A percentile compares a stretch with the other conserved stretches of the same genome.
phyloP scores from a whole-genome alignment of 2,329 filamentous ascomycete genomes.

The Sclerotiophoma versabilis region DNA sequence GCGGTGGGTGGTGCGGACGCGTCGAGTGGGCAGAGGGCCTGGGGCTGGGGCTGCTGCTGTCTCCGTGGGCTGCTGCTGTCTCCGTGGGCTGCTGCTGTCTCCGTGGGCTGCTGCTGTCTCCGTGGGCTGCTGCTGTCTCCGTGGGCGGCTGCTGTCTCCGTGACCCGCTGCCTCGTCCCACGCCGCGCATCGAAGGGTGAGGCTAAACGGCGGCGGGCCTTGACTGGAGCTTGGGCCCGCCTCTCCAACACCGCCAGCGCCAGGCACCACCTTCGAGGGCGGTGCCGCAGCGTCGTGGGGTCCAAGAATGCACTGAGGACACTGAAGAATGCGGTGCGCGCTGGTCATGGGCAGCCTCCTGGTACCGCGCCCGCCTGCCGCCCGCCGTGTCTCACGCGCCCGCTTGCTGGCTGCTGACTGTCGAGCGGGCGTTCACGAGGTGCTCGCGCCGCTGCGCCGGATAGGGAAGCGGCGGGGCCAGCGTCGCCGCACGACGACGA shows the following conservation, averaged over 20 bases:
- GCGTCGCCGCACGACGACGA: background rate
- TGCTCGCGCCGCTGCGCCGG: conserved; percentile 10
- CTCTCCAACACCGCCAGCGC: conserved; percentile 20
- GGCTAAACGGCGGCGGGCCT: background rate
- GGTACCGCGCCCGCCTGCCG: background rate
- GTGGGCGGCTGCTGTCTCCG: background rate
- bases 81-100: background rate
- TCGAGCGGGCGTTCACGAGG: conserved; percentile 30
- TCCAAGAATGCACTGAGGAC: conserved; percentile 18
- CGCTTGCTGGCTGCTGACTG: conserved; percentile 21
- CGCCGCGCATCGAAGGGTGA: background rate
- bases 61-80: background rate
- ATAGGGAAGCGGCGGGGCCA: conserved; percentile 20
- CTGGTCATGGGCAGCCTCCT: conserved; percentile 9
- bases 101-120: background rate
- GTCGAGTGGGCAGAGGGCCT: background rate
- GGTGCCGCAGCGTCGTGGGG: background rate
- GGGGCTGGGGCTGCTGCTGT: background rate
- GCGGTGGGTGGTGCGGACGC: background rate
- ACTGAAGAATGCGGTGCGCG: conserved; percentile 7
- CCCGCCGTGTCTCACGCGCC: conserved; percentile 27
- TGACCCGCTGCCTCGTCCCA: background rate
- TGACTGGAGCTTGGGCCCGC: background rate
- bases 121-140: background rate
- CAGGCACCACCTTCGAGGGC: conserved; percentile 22